These are phyloP conservation scores for Basidiobolus meristosporus DNA, from an alignment of 371 early-diverging fungal genomes.

Conservation along the genomic window DNA sequence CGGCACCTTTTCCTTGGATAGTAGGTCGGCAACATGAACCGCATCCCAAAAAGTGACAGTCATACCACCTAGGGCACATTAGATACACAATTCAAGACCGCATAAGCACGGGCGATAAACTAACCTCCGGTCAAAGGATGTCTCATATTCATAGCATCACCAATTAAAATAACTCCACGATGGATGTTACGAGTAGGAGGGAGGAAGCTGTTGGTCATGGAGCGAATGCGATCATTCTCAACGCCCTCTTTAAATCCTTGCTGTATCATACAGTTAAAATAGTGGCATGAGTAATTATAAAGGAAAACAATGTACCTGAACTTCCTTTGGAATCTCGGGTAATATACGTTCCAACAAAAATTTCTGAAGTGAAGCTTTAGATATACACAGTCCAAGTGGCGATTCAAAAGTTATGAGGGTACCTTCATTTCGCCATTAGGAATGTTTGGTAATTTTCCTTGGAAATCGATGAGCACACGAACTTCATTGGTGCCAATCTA, in stretches of 20 bases:
- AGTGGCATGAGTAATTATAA: neutral
- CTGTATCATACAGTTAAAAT: slow-evolving; percentile 9
- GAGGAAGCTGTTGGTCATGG: slow-evolving; percentile 80
- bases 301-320: slow-evolving; percentile 18
- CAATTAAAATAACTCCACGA: slow-evolving; percentile 60
- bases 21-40: slow-evolving; percentile 28
- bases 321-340: slow-evolving; percentile 48
- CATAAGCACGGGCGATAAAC: neutral
- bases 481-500: slow-evolving; percentile 67
- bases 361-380: slow-evolving; percentile 4
- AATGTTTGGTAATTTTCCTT: slow-evolving; percentile 61
- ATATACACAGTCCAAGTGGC: neutral
- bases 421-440: slow-evolving; percentile 34
- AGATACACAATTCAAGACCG: neutral
- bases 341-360: slow-evolving; percentile 35
- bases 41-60: slow-evolving; percentile 87
- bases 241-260: slow-evolving; percentile 41
- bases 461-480: slow-evolving; percentile 81
- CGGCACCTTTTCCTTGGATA: slow-evolving; percentile 24
- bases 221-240: slow-evolving; percentile 48
- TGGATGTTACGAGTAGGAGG: slow-evolving; percentile 40
- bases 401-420: slow-evolving; percentile 1
- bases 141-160: slow-evolving; percentile 89
- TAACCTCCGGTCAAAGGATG: slow-evolving; percentile 74
- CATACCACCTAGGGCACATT: slow-evolving; percentile 48